Conservation (phyloP, 257 asterid species). For the Solanum chmielewskii region DNA sequence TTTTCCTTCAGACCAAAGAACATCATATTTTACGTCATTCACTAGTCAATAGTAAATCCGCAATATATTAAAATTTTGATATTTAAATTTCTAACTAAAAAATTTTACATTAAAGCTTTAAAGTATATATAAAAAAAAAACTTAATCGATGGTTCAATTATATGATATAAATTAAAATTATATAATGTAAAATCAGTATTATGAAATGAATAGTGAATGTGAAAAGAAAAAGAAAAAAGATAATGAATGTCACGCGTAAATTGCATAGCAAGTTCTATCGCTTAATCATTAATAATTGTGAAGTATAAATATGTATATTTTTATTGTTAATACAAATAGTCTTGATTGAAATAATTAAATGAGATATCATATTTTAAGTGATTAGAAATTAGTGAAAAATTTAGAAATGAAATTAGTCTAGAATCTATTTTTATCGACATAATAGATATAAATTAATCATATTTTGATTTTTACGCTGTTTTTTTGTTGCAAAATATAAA, state of each 20-base stretch:
- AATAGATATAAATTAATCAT: background rate
- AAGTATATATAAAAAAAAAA: too few relatives aligned
- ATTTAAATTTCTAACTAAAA: background rate
- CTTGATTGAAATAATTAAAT: background rate
- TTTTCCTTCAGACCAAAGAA: background rate
- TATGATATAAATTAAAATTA: too few relatives aligned
- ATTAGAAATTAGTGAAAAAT: background rate
- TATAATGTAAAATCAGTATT: too few relatives aligned
- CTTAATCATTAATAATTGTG: background rate
- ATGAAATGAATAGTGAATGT: background rate
- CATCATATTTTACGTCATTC: background rate
- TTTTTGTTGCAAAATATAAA: background rate
- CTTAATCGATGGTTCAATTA: background rate
- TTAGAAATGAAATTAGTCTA: background rate
- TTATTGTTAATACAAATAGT: too few relatives aligned
- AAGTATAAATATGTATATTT: background rate
- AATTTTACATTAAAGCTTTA: fast-evolving
- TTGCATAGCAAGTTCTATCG: background rate
- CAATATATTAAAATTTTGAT: background rate
- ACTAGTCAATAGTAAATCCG: background rate
- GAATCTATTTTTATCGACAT: background rate
- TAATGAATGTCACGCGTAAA: background rate
- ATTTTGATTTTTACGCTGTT: background rate
- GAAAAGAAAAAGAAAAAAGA: too few relatives aligned
- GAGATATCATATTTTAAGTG: background rate